A percentile compares a stretch with the other conserved stretches of the same genome.
Evolutionary conservation across 352 stramenopile species (phyloP).

Genomic region (Phytophthora tubulina): DNA sequence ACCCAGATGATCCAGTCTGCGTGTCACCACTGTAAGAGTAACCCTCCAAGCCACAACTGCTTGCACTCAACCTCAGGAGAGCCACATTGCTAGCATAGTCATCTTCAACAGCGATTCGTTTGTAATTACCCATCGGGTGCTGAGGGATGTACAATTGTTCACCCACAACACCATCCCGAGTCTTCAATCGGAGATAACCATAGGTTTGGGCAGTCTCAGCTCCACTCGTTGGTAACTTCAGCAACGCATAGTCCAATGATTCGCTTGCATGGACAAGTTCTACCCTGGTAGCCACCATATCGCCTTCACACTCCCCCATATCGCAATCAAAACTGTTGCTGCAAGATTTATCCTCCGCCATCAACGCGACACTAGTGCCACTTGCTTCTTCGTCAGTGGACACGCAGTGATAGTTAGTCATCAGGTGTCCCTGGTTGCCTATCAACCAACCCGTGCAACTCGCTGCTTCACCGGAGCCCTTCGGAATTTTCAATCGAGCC

Average conservation of each 20-base stretch:
- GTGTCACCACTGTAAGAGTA: conserved; percentile 76
- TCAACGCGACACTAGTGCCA: conserved; percentile 61
- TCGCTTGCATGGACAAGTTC: conserved; percentile 51
- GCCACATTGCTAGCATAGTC: conserved; percentile 52
- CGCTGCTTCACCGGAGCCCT: conserved; percentile 22
- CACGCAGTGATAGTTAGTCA: conserved; percentile 79
- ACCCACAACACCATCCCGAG: conserved; percentile 29
- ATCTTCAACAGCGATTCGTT: conserved; percentile 57
- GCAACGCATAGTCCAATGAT: conserved; percentile 63
- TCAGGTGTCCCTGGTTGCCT: conserved; percentile 58
- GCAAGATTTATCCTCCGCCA: conserved; percentile 53
- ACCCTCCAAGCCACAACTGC: conserved; percentile 46
- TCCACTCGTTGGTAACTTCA: conserved; percentile 46
- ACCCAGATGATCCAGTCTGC: conserved; percentile 68
- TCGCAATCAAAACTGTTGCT: conserved; percentile 34
- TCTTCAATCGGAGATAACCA: conserved; percentile 60
- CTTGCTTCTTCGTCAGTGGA: conserved; percentile 42
- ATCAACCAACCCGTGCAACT: conserved; percentile 70
- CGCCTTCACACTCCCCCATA: conserved; percentile 37
- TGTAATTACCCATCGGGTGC: conserved; percentile 52
- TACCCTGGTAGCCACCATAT: conserved; percentile 48
- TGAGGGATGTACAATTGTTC: conserved; percentile 66
- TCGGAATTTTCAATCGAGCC: conserved; percentile 29
- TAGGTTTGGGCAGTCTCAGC: conserved; percentile 43
- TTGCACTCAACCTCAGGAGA: conserved; percentile 45